Conservation (phyloP, 1,139 yeast genomes). For the Saccharomycopsis hybrid region DNA sequence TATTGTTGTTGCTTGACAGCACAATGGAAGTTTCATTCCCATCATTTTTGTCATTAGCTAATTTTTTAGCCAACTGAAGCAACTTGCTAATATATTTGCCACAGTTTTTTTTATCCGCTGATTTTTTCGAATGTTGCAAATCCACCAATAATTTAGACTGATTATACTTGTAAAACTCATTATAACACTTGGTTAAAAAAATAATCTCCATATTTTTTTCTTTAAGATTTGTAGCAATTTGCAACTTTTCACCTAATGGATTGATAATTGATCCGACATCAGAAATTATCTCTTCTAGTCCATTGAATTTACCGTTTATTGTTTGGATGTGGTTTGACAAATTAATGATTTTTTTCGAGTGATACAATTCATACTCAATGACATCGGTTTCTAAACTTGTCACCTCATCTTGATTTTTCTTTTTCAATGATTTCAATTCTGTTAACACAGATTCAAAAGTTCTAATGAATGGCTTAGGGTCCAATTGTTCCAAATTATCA, state of each 20-base stretch:
- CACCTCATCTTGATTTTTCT: constrained; percentile 46
- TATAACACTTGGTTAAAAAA: constrained; percentile 69
- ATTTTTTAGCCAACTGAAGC: constrained; percentile 15
- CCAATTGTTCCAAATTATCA: constrained; percentile 36
- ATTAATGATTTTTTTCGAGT: constrained; percentile 58
- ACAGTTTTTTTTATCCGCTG: constrained; percentile 28
- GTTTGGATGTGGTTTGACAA: constrained; percentile 43
- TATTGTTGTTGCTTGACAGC: not conserved
- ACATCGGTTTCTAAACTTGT: constrained; percentile 49
- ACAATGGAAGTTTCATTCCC: not conserved
- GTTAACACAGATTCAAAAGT: constrained; percentile 83
- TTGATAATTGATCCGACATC: constrained; percentile 58
- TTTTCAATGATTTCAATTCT: constrained; percentile 56
- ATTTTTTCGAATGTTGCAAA: constrained; percentile 33
- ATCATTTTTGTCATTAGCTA: constrained; percentile 4
- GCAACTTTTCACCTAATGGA: constrained; percentile 69
- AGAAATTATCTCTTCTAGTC: constrained; percentile 54
- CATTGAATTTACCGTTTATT: constrained; percentile 40
- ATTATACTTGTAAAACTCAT: constrained; percentile 60
- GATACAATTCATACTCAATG: constrained; percentile 56
- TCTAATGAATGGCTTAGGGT: constrained; percentile 92
- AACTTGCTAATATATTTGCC: constrained; percentile 20
- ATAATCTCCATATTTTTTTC: constrained; percentile 71
- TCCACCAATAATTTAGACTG: constrained; percentile 57
- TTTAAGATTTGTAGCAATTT: constrained; percentile 68